phyloP scores from a whole-genome alignment of 768 basidiomycete genomes.

The Psilocybe subaeruginosa region DNA sequence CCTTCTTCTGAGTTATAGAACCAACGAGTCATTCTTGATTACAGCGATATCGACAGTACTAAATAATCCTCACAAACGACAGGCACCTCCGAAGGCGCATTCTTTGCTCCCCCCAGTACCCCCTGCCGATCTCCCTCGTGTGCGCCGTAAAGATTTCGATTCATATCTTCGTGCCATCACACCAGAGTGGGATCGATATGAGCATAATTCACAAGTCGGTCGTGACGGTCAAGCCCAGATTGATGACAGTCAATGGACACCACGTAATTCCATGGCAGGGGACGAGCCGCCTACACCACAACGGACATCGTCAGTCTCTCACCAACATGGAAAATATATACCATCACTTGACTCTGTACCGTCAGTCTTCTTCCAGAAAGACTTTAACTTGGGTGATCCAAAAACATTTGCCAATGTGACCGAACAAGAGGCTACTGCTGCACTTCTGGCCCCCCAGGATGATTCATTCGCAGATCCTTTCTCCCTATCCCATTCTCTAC shows the following conservation, averaged over 20 bases:
- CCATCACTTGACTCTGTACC: slow-evolving; percentile 82
- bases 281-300: slow-evolving; percentile 18
- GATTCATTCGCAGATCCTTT: slow-evolving; percentile 52
- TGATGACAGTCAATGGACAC: slow-evolving; percentile 31
- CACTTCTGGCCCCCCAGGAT: slow-evolving; percentile 30
- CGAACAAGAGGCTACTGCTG: slow-evolving; percentile 44
- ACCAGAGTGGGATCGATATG: slow-evolving; percentile 79
- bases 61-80: slow-evolving; percentile 84
- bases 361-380: slow-evolving; percentile 72
- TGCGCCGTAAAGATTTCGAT: slow-evolving; percentile 83
- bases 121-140: slow-evolving; percentile 78
- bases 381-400: slow-evolving; percentile 84
- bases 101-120: slow-evolving; percentile 74
- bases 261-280: slow-evolving; percentile 25
- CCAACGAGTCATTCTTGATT: background rate
- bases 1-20: background rate
- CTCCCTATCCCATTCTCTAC: slow-evolving; percentile 66
- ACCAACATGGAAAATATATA: slow-evolving; percentile 43
- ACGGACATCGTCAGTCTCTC: slow-evolving; percentile 27
- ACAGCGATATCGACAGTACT: slow-evolving; percentile 93
- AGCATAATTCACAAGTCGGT: slow-evolving; percentile 45
- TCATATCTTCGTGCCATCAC: slow-evolving; percentile 72
- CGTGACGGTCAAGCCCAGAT: slow-evolving; percentile 43
- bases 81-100: slow-evolving; percentile 88
- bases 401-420: slow-evolving; percentile 78